phyloP scores from a whole-genome alignment of 352 stramenopile genomes.

The Saprolegnia parasitica region DNA sequence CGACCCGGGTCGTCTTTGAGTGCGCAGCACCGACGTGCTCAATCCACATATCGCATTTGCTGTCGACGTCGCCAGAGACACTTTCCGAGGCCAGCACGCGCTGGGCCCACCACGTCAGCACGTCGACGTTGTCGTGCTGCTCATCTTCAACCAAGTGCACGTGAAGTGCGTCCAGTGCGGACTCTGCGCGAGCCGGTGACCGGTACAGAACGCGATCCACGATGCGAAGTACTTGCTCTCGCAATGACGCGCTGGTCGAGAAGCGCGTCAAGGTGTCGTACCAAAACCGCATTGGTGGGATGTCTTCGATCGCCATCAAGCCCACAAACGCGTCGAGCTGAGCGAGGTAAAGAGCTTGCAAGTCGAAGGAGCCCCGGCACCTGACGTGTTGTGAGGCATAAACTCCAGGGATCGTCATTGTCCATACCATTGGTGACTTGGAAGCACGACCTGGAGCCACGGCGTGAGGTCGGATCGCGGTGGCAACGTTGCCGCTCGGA shows the following conservation, averaged over 20 bases:
- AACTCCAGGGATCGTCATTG: not conserved
- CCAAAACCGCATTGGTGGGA: not conserved
- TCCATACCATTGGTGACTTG: not conserved
- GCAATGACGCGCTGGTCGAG: not conserved
- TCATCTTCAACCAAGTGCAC: not conserved
- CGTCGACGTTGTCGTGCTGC: not conserved
- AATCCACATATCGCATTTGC: not conserved
- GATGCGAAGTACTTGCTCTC: not conserved
- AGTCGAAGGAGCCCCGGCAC: not conserved
- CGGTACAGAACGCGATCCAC: not conserved
- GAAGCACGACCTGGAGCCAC: not conserved
- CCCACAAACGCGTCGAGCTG: not conserved
- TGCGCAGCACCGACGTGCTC: not conserved
- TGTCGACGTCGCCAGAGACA: not conserved
- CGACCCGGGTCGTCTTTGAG: not conserved
- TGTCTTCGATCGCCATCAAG: not conserved
- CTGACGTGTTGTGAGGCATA: not conserved
- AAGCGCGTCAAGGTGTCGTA: not conserved
- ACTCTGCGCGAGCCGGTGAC: not conserved
- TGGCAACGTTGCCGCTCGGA: not conserved
- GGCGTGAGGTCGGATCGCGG: not conserved
- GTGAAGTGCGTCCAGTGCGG: not conserved
- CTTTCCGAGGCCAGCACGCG: not conserved
- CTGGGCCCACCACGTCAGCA: not conserved
- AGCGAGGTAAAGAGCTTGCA: not conserved